These are phyloP conservation scores for Sordariomycetes sp. DNA, from an alignment of 2,329 filamentous ascomycete species.

Conservation along the genomic window DNA sequence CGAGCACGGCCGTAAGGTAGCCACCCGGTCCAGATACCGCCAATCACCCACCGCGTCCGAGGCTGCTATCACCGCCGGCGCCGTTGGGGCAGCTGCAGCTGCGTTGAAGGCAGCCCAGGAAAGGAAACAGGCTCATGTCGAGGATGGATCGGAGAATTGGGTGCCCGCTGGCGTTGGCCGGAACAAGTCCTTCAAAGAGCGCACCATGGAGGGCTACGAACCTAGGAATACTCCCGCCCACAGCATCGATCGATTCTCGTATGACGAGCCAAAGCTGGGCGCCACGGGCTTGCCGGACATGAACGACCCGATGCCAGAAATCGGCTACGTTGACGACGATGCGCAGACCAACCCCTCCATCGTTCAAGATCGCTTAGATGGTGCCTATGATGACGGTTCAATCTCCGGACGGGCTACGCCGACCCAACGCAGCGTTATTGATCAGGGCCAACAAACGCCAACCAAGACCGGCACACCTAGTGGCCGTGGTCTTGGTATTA, in stretches of 20 bases:
- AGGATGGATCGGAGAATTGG: slow-evolving; percentile 24
- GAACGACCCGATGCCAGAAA: slow-evolving; percentile 66
- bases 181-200: slow-evolving; percentile 59
- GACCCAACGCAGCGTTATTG: slow-evolving; percentile 16
- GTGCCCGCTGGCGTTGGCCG: slow-evolving; percentile 45
- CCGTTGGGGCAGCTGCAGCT: slow-evolving; percentile 42
- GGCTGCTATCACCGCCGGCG: slow-evolving; percentile 47
- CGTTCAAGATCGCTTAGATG: slow-evolving; percentile 57
- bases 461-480: slow-evolving; percentile 23
- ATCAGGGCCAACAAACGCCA: slow-evolving; percentile 11
- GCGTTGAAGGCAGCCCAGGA: slow-evolving; percentile 40
- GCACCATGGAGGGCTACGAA: slow-evolving; percentile 45
- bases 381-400: slow-evolving; percentile 28
- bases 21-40: slow-evolving; percentile 27
- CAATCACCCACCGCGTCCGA: slow-evolving; percentile 48
- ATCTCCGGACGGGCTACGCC: slow-evolving; percentile 51
- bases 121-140: slow-evolving; percentile 27
- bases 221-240: slow-evolving; percentile 48
- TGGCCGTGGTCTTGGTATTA: slow-evolving; percentile 25
- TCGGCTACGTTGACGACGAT: slow-evolving; percentile 60
- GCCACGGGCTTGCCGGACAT: slow-evolving; percentile 62
- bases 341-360: slow-evolving; percentile 79
- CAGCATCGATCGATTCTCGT: slow-evolving; percentile 48
- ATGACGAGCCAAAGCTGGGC: slow-evolving; percentile 48
- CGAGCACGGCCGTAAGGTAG: slow-evolving; percentile 47